A percentile compares a stretch with the other conserved stretches of the same genome.
Evolutionary conservation across 768 basidiomycete genomes (phyloP).

Genomic region (Kwoniella europaea): DNA sequence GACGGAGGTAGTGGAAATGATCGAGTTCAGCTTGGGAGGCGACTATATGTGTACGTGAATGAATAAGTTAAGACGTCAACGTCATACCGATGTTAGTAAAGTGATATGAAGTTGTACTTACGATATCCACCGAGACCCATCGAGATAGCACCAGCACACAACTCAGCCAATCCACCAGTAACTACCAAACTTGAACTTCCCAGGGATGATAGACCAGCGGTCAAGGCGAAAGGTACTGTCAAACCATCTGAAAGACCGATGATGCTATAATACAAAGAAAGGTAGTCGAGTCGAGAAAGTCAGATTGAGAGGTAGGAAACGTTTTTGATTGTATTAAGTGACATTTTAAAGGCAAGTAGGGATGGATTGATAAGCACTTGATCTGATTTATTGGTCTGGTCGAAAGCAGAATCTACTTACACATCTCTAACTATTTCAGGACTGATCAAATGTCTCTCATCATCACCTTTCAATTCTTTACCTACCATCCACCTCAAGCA

Average conservation of each 20-base stretch:
- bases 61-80: no score
- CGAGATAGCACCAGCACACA: conserved; percentile 92
- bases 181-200: conserved; percentile 91
- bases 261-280: conserved; percentile 36
- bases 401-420: conserved; percentile 48
- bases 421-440: conserved; percentile 53
- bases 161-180: conserved; percentile 90
- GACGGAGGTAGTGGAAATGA: conserved; percentile 80
- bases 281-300: conserved; percentile 5
- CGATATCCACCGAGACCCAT: conserved; percentile 98
- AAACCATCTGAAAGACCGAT: conserved; percentile 57
- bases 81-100: no score
- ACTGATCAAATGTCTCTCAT: conserved; percentile 49
- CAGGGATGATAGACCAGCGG: conserved; percentile 67
- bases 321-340: no score
- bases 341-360: no score
- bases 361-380: conserved; percentile 10
- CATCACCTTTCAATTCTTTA: conserved; percentile 52
- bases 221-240: conserved; percentile 58
- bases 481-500: not conserved
- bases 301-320: no score
- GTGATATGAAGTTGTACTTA: conserved; percentile 31
- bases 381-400: no score
- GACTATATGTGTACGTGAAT: conserved; percentile 60
- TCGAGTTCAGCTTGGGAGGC: conserved; percentile 96